Evolutionary conservation across 495 filamentous ascomycete genomes (phyloP).

Genomic region (Darksidea phi): DNA sequence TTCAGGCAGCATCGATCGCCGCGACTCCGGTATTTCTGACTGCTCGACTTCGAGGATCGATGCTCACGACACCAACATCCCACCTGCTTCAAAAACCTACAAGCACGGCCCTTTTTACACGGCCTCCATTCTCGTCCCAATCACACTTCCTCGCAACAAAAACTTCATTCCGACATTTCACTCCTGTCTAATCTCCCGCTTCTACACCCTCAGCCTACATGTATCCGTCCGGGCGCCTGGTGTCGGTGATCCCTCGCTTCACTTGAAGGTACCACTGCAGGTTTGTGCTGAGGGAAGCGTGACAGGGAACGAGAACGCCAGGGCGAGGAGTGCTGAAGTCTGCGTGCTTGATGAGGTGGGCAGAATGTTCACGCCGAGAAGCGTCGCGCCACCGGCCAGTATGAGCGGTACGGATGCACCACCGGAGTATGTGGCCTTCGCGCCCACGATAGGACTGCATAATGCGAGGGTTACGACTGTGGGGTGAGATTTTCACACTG

Average conservation of each 20-base stretch:
- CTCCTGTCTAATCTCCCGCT: conserved; percentile 75
- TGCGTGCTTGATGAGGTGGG: conserved; percentile 12
- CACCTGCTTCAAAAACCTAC: conserved; percentile 47
- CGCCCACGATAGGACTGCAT: conserved; percentile 2
- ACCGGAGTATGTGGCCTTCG: conserved; percentile 14
- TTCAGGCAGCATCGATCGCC: conserved; percentile 43
- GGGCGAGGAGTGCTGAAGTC: conserved; percentile 16
- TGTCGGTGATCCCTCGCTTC: conserved; percentile 56
- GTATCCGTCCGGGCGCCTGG: conserved; percentile 60
- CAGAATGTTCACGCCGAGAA: conserved; percentile 24
- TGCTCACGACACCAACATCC: conserved; percentile 35
- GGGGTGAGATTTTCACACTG: neutral
- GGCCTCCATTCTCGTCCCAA: conserved; percentile 66
- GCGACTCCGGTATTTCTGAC: conserved; percentile 58
- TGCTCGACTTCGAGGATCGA: conserved; percentile 35
- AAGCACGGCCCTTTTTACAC: conserved; percentile 58
- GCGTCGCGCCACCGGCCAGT: conserved; percentile 2
- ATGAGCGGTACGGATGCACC: conserved; percentile 2
- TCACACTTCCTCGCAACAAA: conserved; percentile 68
- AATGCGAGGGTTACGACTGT: conserved; percentile 13
- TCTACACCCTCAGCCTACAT: conserved; percentile 71
- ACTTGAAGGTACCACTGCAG: conserved; percentile 75
- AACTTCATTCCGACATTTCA: conserved; percentile 86
- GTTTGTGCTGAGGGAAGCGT: conserved; percentile 48
- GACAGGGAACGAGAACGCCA: conserved; percentile 24